Evolutionary conservation across 257 asterid genomes (phyloP).

Genomic region (Ophiorrhiza pumila): DNA sequence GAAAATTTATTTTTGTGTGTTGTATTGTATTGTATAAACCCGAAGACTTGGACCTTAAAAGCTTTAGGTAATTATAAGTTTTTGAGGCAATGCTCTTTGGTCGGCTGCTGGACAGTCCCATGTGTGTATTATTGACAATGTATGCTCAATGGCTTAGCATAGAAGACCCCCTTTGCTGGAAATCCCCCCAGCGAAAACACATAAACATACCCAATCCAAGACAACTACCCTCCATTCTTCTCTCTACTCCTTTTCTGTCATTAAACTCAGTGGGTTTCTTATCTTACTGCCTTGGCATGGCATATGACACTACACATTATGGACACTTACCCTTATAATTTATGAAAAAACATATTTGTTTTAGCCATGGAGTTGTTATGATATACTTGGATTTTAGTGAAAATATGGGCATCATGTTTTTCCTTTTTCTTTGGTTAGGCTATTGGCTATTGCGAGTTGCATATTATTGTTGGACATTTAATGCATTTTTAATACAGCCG

Average conservation of each 20-base stretch:
- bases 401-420: conserved; percentile 6
- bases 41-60: not conserved
- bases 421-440: not conserved
- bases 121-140: conserved; percentile 57
- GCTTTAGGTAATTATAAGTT: conserved; percentile 3
- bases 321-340: conserved; percentile 28
- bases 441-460: not conserved
- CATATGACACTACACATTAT: conserved; percentile 24
- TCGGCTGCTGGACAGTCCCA: conserved; percentile 41
- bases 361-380: not conserved
- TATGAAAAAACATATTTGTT: not conserved
- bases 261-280: conserved; percentile 16
- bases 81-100: no score
- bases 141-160: conserved; percentile 13
- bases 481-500: not conserved
- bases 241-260: conserved; percentile 10
- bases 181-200: conserved; percentile 33
- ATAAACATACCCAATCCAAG: not conserved
- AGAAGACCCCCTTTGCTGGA: conserved; percentile 50
- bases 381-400: conserved; percentile 22
- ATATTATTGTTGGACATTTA: conserved; percentile 9
- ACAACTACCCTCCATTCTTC: not conserved
- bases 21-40: not conserved
- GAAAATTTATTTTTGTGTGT: conserved; percentile 38
- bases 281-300: conserved; percentile 1